Conservation (phyloP, 495 filamentous ascomycete genomes). For the Xylaria castorea region DNA sequence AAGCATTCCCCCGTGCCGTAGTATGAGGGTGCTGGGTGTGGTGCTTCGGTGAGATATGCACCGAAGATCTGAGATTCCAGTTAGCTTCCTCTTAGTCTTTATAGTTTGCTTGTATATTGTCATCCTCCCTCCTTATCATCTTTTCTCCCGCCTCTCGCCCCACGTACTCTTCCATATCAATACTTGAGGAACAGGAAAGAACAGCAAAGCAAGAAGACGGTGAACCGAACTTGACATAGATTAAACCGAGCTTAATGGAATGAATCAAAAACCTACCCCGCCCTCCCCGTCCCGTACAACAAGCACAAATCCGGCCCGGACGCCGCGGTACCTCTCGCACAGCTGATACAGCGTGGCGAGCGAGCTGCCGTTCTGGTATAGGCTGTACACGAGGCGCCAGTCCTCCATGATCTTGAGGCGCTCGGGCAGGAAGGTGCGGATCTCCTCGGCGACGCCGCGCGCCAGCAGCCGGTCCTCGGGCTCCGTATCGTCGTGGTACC, state of each 20-base stretch:
- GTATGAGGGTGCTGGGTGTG: conserved; percentile 80
- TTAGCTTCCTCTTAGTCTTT: not conserved
- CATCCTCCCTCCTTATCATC: not conserved
- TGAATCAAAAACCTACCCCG: conserved; percentile 60
- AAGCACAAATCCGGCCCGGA: conserved; percentile 83
- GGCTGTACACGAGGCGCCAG: conserved; percentile 85
- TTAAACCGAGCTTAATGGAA: not conserved
- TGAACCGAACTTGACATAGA: not conserved
- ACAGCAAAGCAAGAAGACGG: conserved; percentile 3
- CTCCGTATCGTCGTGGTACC: conserved; percentile 49
- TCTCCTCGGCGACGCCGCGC: conserved; percentile 85
- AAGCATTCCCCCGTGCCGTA: conserved; percentile 98
- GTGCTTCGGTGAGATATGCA: conserved; percentile 89
- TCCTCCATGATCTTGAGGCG: conserved; percentile 84
- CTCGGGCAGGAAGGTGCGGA: conserved; percentile 84
- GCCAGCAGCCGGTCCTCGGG: conserved; percentile 62
- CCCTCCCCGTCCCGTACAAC: conserved; percentile 79
- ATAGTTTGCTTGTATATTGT: conserved; percentile 2
- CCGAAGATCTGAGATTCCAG: conserved; percentile 72
- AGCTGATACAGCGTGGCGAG: conserved; percentile 85
- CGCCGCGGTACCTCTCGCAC: conserved; percentile 64
- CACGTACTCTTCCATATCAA: not conserved
- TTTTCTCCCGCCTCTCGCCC: not conserved
- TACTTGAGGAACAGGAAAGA: not conserved
- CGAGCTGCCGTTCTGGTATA: conserved; percentile 92